These are phyloP conservation scores for Kluyveromyces wickerhamii DNA, from an alignment of 805 yeast genomes.

Conservation along the genomic window DNA sequence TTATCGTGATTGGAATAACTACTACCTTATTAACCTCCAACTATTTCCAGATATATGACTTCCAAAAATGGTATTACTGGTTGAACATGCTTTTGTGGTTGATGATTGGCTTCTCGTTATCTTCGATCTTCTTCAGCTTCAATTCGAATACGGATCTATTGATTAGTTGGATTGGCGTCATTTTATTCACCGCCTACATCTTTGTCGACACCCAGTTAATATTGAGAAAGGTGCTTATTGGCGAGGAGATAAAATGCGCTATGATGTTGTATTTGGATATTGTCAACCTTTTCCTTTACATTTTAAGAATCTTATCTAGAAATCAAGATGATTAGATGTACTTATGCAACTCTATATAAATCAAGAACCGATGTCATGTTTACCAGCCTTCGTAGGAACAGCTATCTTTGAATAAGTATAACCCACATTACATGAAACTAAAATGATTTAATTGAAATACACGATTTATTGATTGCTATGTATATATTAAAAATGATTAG, in stretches of 20 bases:
- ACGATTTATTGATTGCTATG: constrained; percentile 6
- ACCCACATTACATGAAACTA: neutral
- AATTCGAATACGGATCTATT: constrained; percentile 50
- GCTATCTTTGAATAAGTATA: neutral
- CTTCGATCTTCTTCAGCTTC: constrained; percentile 56
- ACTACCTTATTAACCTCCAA: constrained; percentile 57
- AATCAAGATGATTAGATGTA: constrained; percentile 14
- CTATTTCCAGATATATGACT: constrained; percentile 25
- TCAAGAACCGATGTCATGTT: constrained; percentile 1
- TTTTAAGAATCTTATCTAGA: constrained; percentile 53
- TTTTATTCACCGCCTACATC: constrained; percentile 63
- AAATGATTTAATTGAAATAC: constrained; percentile 6
- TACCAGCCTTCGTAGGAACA: neutral
- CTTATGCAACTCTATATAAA: neutral
- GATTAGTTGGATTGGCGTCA: constrained; percentile 67
- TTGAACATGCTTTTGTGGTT: constrained; percentile 52
- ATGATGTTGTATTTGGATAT: constrained; percentile 74
- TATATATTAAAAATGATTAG: constrained; percentile 37
- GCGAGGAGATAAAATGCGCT: constrained; percentile 79
- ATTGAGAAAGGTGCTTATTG: constrained; percentile 66
- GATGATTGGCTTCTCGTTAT: constrained; percentile 61
- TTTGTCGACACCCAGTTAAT: constrained; percentile 76
- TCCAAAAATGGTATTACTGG: constrained; percentile 18
- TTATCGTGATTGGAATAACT: constrained; percentile 71
- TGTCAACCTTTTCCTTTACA: constrained; percentile 69